These are phyloP conservation scores for Nakaseomyces uthaithaninus DNA, from an alignment of 1,139 yeast species.

Conservation along the genomic window DNA sequence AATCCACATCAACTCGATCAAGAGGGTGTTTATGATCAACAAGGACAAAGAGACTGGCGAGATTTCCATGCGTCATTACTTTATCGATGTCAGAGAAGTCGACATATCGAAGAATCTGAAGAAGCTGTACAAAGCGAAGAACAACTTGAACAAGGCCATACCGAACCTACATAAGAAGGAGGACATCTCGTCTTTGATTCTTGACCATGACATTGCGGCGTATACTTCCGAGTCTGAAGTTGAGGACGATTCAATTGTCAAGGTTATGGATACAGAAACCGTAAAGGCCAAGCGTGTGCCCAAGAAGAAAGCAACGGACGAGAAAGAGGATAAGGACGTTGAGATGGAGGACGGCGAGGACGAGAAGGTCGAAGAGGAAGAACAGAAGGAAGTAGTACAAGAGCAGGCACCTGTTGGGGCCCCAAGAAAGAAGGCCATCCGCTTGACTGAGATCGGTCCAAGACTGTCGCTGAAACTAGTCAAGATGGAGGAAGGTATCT, in stretches of 20 bases:
- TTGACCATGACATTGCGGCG: slow-evolving; percentile 70
- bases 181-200: slow-evolving; percentile 76
- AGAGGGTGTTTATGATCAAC: slow-evolving; percentile 77
- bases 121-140: slow-evolving; percentile 61
- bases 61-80: slow-evolving; percentile 83
- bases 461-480: slow-evolving; percentile 66
- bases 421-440: slow-evolving; percentile 73
- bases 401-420: slow-evolving; percentile 14
- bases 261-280: slow-evolving; percentile 44
- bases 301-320: slow-evolving; percentile 17
- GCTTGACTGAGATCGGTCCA: slow-evolving; percentile 90
- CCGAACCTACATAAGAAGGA: slow-evolving; percentile 63
- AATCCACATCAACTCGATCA: slow-evolving; percentile 65
- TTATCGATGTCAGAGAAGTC: slow-evolving; percentile 78
- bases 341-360: slow-evolving; percentile 9
- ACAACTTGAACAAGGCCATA: slow-evolving; percentile 51
- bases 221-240: slow-evolving; percentile 89
- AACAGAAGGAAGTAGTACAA: neutral
- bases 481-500: slow-evolving; percentile 88
- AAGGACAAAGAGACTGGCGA: slow-evolving; percentile 61
- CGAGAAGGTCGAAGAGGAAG: slow-evolving; percentile 14
- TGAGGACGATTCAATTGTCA: slow-evolving; percentile 85
- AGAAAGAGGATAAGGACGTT: slow-evolving; percentile 20
- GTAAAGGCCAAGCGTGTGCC: slow-evolving; percentile 16
- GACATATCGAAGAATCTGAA: slow-evolving; percentile 77